phyloP scores from a whole-genome alignment of 2,329 filamentous ascomycete species.

The Colletotrichum sp. region DNA sequence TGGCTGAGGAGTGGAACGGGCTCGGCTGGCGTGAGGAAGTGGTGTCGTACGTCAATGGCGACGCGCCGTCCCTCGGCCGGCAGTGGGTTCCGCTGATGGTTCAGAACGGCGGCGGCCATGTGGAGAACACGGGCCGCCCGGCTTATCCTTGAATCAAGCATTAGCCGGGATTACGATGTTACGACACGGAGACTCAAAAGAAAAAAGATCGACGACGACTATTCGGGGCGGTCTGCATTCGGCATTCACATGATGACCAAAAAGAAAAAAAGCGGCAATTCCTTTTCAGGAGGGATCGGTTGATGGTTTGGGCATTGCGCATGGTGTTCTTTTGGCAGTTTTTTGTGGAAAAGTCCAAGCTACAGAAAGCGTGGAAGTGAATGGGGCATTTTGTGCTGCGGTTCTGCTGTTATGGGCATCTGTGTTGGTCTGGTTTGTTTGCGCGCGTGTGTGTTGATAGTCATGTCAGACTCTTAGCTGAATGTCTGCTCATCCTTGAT shows the following conservation, averaged over 20 bases:
- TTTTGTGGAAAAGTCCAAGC: neutral
- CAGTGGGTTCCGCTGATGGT: conserved; percentile 46
- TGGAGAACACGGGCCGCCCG: neutral
- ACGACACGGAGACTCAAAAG: conserved; percentile 17
- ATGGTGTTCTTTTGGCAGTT: conserved; percentile 5
- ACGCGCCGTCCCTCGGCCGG: conserved; percentile 47
- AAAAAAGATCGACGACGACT: neutral
- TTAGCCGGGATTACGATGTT: conserved; percentile 18
- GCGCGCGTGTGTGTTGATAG: neutral
- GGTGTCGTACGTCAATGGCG: conserved; percentile 39
- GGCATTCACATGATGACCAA: conserved; percentile 13
- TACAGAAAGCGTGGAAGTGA: neutral
- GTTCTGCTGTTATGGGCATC: neutral
- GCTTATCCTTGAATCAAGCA: conserved; percentile 21
- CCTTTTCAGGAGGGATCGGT: neutral
- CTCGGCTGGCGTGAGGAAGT: conserved; percentile 57
- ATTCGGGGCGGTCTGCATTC: neutral
- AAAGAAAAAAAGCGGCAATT: conserved; percentile 11
- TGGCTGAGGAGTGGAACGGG: conserved; percentile 48
- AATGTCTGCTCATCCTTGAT: neutral
- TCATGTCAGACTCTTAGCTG: neutral
- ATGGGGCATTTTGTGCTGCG: neutral
- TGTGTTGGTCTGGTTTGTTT: neutral
- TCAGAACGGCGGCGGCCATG: neutral
- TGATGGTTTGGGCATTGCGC: conserved; percentile 13